Conservation (phyloP, 1,139 yeast genomes). For the Suhomyces bribrorum region DNA sequence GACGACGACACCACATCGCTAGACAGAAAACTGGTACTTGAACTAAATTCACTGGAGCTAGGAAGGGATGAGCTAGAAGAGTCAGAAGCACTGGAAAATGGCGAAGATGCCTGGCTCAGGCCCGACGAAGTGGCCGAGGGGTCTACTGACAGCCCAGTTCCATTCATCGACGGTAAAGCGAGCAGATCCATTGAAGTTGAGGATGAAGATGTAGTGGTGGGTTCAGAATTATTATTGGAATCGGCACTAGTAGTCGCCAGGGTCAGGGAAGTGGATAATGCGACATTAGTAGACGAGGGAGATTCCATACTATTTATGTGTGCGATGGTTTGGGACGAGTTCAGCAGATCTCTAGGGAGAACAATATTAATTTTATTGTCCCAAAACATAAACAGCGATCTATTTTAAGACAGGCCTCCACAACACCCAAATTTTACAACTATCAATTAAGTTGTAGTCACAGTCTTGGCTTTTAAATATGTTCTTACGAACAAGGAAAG, state of each 20-base stretch:
- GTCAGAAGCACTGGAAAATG: constrained; percentile 1
- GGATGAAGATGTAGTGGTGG: not conserved
- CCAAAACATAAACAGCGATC: not conserved
- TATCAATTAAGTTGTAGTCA: no score
- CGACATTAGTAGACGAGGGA: not conserved
- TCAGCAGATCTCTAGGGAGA: constrained; percentile 1
- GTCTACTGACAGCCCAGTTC: not conserved
- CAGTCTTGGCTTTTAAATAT: no score
- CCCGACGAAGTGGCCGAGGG: no score
- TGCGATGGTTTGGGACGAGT: constrained; percentile 1
- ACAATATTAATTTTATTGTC: not conserved
- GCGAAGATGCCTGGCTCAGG: no score
- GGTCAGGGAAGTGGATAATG: constrained; percentile 4
- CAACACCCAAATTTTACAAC: not conserved
- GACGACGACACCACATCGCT: not conserved
- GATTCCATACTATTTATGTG: not conserved
- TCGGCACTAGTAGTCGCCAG: not conserved
- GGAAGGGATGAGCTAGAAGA: not conserved
- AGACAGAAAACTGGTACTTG: not conserved
- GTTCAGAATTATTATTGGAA: not conserved
- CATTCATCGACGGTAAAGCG: not conserved
- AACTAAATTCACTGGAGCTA: no score
- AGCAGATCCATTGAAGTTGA: not conserved
- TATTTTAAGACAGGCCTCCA: not conserved
- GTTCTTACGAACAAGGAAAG: no score